Evolutionary conservation across 768 basidiomycete genomes (phyloP).

Genomic region (Phylloporus scabripes): DNA sequence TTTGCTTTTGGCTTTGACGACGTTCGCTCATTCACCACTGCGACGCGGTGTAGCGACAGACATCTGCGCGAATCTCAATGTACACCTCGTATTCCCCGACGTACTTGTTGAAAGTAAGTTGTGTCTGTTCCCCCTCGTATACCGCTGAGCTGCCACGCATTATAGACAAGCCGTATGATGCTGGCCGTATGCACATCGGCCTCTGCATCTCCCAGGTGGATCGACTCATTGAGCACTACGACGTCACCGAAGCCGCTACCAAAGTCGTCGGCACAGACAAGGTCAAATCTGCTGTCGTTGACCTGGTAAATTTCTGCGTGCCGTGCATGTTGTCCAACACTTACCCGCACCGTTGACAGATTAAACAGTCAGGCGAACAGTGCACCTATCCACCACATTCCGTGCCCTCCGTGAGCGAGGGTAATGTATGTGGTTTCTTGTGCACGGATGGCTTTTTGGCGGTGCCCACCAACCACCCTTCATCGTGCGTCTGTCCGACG

Average conservation of each 20-base stretch:
- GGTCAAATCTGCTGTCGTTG: constrained; percentile 18
- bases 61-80: constrained; percentile 14
- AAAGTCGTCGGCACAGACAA: constrained; percentile 19
- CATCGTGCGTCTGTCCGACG: not conserved
- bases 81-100: constrained; percentile 17
- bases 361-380: constrained; percentile 12
- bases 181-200: constrained; percentile 26
- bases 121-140: not conserved
- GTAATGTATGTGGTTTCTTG: constrained; percentile 26
- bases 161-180: not conserved
- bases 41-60: constrained; percentile 1
- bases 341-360: constrained; percentile 11
- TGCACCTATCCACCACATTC: constrained; percentile 32
- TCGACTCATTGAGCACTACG: constrained; percentile 8
- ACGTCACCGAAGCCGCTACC: constrained; percentile 9
- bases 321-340: not conserved
- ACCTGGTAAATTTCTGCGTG: constrained; percentile 17
- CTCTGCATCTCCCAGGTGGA: constrained; percentile 28
- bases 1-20: constrained; percentile 7
- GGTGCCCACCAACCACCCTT: not conserved
- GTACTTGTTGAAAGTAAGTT: constrained; percentile 7
- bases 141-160: not conserved
- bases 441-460: not conserved
- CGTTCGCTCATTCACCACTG: not conserved
- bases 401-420: constrained; percentile 10